Evolutionary conservation across 495 filamentous ascomycete genomes (phyloP).

Genomic region (Corynascus novoguineensis): DNA sequence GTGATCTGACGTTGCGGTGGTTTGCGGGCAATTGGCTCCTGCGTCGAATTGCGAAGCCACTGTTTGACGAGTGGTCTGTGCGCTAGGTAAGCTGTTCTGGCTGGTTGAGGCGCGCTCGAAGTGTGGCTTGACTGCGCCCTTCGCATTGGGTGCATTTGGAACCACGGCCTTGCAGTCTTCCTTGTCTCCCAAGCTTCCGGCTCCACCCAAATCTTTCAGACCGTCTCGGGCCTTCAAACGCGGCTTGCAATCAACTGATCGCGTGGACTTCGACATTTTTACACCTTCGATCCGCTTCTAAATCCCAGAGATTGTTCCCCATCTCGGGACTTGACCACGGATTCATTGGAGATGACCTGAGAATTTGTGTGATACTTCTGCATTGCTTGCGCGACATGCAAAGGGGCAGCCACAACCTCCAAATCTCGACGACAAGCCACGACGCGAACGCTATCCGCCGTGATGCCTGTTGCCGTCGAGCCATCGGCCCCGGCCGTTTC

Average conservation of each 20-base stretch:
- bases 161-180: slow-evolving; percentile 3
- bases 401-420: not conserved
- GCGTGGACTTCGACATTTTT: not conserved
- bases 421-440: not conserved
- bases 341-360: slow-evolving; percentile 11
- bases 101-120: not conserved
- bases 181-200: not conserved
- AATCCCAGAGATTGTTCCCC: not conserved
- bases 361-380: not conserved
- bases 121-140: not conserved
- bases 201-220: not conserved
- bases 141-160: not conserved
- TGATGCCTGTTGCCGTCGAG: slow-evolving; percentile 19
- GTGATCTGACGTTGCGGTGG: slow-evolving; percentile 12
- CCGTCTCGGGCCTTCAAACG: not conserved
- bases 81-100: not conserved
- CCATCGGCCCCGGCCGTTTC: not conserved
- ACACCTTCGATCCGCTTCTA: not conserved
- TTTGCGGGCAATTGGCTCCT: slow-evolving; percentile 9
- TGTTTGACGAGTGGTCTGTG: slow-evolving; percentile 3
- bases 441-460: not conserved
- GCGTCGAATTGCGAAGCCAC: slow-evolving; percentile 14
- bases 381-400: not conserved
- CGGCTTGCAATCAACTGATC: not conserved
- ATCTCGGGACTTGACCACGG: not conserved